phyloP scores from a whole-genome alignment of 2,329 filamentous ascomycete genomes.

The Blastomyces silverae region DNA sequence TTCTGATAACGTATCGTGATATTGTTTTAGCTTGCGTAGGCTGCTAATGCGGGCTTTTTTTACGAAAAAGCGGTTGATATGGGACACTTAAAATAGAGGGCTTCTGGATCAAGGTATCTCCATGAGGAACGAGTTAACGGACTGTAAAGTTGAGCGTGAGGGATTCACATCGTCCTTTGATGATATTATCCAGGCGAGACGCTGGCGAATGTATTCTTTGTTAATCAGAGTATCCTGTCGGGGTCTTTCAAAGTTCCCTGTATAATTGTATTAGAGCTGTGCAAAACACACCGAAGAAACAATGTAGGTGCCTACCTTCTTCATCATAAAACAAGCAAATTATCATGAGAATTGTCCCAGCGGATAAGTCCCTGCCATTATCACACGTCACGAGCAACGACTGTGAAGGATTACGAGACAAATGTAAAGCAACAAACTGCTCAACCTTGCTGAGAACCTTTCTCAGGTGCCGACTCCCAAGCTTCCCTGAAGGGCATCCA shows the following conservation, averaged over 20 bases:
- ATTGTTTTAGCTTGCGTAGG: neutral
- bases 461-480: slow-evolving; percentile 77
- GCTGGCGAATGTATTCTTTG: slow-evolving; percentile 69
- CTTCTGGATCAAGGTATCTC: slow-evolving; percentile 28
- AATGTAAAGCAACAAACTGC: slow-evolving; percentile 45
- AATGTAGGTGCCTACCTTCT: slow-evolving; percentile 43
- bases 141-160: slow-evolving; percentile 76
- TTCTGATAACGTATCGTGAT: neutral
- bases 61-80: neutral
- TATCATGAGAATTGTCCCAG: slow-evolving; percentile 69
- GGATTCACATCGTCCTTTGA: slow-evolving; percentile 74
- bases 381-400: slow-evolving; percentile 61
- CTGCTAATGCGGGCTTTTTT: neutral
- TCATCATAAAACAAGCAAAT: slow-evolving; percentile 67
- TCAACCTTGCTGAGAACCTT: slow-evolving; percentile 59
- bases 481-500: slow-evolving; percentile 63
- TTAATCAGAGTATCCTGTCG: slow-evolving; percentile 44
- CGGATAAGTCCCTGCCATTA: slow-evolving; percentile 70
- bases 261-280: neutral
- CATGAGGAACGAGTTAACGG: slow-evolving; percentile 87
- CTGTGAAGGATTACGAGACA: slow-evolving; percentile 28
- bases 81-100: neutral
- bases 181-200: slow-evolving; percentile 75
- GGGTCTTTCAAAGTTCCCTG: slow-evolving; percentile 31
- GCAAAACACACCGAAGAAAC: neutral